Base-by-base conservation (phyloP, 257 asterid species). In the Mentha longifolia region DNA sequence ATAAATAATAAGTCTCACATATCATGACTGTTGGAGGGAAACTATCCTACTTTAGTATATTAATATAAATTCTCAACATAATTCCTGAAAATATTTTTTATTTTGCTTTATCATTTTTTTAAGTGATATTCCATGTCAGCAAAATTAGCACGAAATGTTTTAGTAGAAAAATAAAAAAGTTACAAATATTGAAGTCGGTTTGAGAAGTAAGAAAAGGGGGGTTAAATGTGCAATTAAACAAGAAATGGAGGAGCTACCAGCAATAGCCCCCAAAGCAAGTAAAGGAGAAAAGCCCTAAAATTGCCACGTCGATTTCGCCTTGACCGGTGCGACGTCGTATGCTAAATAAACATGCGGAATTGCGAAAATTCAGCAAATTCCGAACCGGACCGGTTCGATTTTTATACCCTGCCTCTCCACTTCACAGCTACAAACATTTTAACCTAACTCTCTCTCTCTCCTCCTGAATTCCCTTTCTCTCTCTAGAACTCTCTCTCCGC, bases 241-340 rank as follows among this genome's bases (percentile, higher is more conserved):
- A 42, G 47, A 42, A 41, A 9, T 9, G 9, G 47, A 42, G 47
- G 47, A 42, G 47, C 47, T 8, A 42, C 1, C 13, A 42, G 47
- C 14, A 42, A 42, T 42, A 42, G 47, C 47, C 47, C 47, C 47
- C 47, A 42, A 42, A 42, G 47, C 47, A 42, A 42, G 47, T 39
- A 42, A 42, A 42, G 2, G 47, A 10, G 47, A 42, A 42, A 42
- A 42, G 47, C 12, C 47, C 47, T 42, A 42, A 42, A 31, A 25
- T 14, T 61, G 61, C 79, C 74, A 63, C 76, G 68, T 67, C 7
- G 25, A 31, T 14, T 20, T n/a, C 47, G 0, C 54, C 47, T 67
- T 61, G 69, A 28, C 60, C 50, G 14, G 17, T 16, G 71, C 80
- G 78, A 31, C 6, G 78, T 66, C 78, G 78, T 76, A 20, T 5